Base-by-base conservation (phyloP, 31 red algal species). In the Pterothamnion heteromorphum region DNA sequence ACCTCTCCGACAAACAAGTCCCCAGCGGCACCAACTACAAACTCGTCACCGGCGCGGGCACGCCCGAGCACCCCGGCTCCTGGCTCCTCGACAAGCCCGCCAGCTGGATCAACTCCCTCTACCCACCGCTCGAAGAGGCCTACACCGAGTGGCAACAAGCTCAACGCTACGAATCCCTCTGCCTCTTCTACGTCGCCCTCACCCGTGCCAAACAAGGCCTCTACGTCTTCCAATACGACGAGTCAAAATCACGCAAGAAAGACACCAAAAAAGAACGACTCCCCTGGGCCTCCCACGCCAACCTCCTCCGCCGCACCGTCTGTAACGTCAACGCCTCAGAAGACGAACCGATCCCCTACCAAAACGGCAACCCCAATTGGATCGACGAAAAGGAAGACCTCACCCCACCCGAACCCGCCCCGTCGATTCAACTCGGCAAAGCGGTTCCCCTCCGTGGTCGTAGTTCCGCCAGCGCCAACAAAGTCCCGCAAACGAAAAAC, bases 181-280 rank as follows among this genome's bases (percentile, higher is more conserved):
- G 80, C 23, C n/a, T 83, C 14, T 27, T 83, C 23, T 83, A 83
- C 23, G 80, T 83, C 14, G 80, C 80, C 21, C 18, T 83, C 21
- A 83, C 80, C 5, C 80, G 80, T 18, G 80, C 80, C 14, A 83
- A 83, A 27, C 80, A 27, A 9, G 80, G 80, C 14, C 80, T 83
- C 23, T 83, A 83, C 30, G 80, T 26, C 9, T 64, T 18, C n/a
- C n/a, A 18, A n/a, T n/a, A 9, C 14, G 51, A 64, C 14, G 51
- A 64, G 51, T n/a, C 51, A 18, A 31, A 18, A 9, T 31, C 80
- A 27, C 18, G 27, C 9, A 83, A 83, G 80, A n/a, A n/a, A n/a
- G n/a, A n/a, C n/a, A n/a, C n/a, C n/a, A n/a, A n/a, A n/a, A n/a
- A n/a, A n/a, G 80, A 31, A 9, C 9, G 30, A 26, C 21, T 24